These are phyloP conservation scores for Capsicum chinense DNA, from an alignment of 257 asterid genomes.

Conservation along the genomic window DNA sequence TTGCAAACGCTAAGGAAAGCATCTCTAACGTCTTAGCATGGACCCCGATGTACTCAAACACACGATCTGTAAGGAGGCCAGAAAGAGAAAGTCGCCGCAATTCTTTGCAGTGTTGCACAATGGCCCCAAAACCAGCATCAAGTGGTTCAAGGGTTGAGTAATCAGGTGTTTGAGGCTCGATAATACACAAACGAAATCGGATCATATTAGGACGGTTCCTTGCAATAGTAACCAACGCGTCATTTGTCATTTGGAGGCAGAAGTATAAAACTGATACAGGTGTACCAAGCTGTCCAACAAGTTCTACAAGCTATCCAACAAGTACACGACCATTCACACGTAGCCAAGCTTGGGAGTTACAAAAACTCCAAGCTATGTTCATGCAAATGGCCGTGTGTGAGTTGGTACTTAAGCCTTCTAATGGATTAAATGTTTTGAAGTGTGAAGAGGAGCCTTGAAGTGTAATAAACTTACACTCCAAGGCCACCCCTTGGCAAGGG, in stretches of 20 bases:
- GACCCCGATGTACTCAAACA: neutral
- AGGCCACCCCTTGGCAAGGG: no score
- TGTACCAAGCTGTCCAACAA: no score
- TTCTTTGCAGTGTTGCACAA: conserved; percentile 2
- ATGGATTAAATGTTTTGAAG: no score
- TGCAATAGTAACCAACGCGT: neutral
- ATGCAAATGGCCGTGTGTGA: no score
- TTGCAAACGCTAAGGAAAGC: neutral
- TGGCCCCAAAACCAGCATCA: neutral
- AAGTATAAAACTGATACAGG: neutral
- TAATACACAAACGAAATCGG: neutral
- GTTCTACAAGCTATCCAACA: no score
- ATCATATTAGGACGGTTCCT: conserved; percentile 7
- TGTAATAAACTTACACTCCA: no score
- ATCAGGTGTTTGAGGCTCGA: neutral
- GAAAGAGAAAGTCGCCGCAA: neutral
- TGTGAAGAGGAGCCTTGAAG: no score
- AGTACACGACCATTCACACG: no score
- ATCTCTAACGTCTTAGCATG: conserved; percentile 12
- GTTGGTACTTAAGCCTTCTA: no score
- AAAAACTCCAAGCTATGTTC: no score
- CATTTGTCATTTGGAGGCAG: neutral
- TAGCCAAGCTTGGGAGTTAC: no score
- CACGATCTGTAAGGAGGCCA: neutral
- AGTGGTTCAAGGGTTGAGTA: neutral